Conservation (phyloP, 306 rosid species). For the Cicer judaicum region DNA sequence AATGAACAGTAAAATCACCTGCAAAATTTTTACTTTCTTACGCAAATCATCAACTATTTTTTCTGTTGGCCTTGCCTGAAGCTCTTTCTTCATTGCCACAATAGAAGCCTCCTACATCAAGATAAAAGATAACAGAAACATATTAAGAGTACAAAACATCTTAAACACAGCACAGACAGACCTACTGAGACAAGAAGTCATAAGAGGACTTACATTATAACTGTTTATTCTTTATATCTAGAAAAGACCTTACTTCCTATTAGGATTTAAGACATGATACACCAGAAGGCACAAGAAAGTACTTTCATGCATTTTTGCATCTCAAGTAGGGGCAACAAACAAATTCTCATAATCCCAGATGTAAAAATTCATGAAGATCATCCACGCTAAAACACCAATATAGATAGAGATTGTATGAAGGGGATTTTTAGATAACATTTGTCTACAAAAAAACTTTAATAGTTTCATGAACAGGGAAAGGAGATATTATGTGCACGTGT, state of each 20-base stretch:
- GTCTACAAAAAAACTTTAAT: background rate
- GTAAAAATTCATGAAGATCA: slow-evolving; percentile 30
- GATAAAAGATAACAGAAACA: slow-evolving; percentile 36
- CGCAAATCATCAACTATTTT: slow-evolving; percentile 83
- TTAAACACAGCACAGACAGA: background rate
- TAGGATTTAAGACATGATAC: slow-evolving; percentile 9
- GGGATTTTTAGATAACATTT: slow-evolving; percentile 3
- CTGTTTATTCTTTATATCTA: background rate
- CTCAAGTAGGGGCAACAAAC: slow-evolving; percentile 29
- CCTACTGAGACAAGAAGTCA: background rate
- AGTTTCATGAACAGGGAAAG: slow-evolving; percentile 16
- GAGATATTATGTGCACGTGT: slow-evolving; percentile 1
- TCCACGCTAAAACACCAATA: slow-evolving; percentile 27
- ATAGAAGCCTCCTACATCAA: slow-evolving; percentile 70
- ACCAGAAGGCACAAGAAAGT: slow-evolving; percentile 9
- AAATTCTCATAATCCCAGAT: slow-evolving; percentile 13
- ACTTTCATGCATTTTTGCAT: slow-evolving; percentile 19
- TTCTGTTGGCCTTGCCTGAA: slow-evolving; percentile 83
- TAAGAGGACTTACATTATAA: slow-evolving; percentile 10
- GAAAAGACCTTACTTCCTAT: background rate
- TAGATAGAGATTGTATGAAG: background rate
- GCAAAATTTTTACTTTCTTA: slow-evolving; percentile 93
- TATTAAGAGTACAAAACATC: slow-evolving; percentile 2
- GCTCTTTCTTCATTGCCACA: slow-evolving; percentile 86
- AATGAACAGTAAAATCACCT: slow-evolving; percentile 57